These are phyloP conservation scores for Colletotrichum tofieldiae DNA, from an alignment of 2,329 filamentous ascomycete species.

Conservation along the genomic window DNA sequence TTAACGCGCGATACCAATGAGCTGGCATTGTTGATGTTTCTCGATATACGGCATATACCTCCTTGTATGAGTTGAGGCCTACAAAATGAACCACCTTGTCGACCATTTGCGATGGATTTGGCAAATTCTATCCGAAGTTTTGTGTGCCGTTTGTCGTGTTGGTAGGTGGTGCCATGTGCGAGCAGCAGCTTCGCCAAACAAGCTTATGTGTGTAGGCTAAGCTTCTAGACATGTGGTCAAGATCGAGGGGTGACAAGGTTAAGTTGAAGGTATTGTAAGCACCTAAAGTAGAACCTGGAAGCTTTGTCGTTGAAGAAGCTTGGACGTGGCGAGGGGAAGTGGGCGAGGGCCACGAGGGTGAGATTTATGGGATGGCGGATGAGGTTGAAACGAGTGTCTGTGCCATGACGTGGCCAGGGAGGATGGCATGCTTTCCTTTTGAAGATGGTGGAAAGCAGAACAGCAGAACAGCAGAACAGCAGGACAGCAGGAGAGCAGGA, in stretches of 20 bases:
- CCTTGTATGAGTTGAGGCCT: conserved; percentile 8
- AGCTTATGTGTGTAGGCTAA: not conserved
- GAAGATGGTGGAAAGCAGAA: not conserved
- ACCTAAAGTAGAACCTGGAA: not conserved
- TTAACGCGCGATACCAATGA: conserved; percentile 37
- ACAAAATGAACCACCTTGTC: conserved; percentile 31
- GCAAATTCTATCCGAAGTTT: not conserved
- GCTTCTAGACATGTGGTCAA: not conserved
- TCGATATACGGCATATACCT: conserved; percentile 27
- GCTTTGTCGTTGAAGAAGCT: conserved; percentile 1
- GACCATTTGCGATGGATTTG: not conserved
- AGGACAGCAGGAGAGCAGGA: not conserved
- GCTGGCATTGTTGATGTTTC: conserved; percentile 39
- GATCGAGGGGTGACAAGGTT: not conserved
- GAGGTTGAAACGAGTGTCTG: conserved; percentile 18
- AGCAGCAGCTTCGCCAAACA: not conserved
- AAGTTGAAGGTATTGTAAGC: not conserved
- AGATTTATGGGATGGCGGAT: conserved; percentile 16
- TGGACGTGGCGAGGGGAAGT: conserved; percentile 14
- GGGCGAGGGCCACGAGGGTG: not conserved
- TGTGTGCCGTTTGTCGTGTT: not conserved
- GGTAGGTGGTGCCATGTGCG: not conserved
- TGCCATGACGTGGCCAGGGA: not conserved
- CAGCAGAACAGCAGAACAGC: too few species aligned
- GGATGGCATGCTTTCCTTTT: not conserved